phyloP scores from a whole-genome alignment of 306 rosid species.

The Astragalus membranaceus region DNA sequence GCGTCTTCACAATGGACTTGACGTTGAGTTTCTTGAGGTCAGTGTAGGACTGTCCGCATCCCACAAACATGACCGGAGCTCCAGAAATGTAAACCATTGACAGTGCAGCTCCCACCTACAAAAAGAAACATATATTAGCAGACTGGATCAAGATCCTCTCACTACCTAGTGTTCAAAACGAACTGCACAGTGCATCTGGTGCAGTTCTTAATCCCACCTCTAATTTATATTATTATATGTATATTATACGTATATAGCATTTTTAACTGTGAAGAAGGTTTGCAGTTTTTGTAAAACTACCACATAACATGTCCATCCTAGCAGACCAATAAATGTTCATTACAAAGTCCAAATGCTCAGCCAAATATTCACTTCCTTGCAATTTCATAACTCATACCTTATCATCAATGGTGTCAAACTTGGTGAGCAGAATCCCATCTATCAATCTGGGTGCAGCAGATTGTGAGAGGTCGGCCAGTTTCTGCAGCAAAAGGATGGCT shows the following conservation, averaged over 20 bases:
- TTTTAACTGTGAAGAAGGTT: background rate
- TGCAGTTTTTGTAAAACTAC: background rate
- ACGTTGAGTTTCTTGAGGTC: conserved; percentile 96
- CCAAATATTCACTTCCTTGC: background rate
- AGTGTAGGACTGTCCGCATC: conserved; percentile 95
- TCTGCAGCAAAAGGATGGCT: conserved; percentile 40
- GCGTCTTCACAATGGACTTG: conserved; percentile 88
- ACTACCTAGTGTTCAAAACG: background rate
- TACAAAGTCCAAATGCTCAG: background rate
- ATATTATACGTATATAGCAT: too few species aligned
- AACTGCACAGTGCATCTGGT: background rate
- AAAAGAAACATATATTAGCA: background rate
- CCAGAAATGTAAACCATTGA: conserved; percentile 99
- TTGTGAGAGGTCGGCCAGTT: conserved; percentile 82
- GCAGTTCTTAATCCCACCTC: background rate
- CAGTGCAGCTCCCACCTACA: conserved; percentile 96
- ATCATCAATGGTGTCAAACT: conserved; percentile 93
- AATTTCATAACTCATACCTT: conserved; percentile 50
- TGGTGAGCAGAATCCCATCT: conserved; percentile 95
- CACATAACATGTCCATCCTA: background rate
- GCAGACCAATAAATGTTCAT: background rate
- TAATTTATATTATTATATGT: background rate
- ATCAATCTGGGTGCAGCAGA: conserved; percentile 63
- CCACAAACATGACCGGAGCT: conserved; percentile 97
- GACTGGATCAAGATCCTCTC: background rate